Evolutionary conservation across 2,329 filamentous ascomycete genomes (phyloP).

Genomic region (Colletotrichum falcatum): DNA sequence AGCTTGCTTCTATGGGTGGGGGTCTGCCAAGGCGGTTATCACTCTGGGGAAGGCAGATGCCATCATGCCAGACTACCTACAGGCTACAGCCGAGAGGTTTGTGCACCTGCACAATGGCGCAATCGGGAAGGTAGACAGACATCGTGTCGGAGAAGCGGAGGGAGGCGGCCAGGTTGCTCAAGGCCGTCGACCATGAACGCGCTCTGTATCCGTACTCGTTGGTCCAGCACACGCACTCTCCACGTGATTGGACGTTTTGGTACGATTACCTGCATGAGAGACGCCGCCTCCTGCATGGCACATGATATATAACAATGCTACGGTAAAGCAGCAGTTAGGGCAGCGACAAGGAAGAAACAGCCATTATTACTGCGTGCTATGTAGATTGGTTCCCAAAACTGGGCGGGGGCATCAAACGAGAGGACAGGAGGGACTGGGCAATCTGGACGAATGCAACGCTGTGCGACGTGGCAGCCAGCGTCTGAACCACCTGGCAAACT

Average conservation of each 20-base stretch:
- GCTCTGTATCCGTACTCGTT: not conserved
- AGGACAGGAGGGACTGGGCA: not conserved
- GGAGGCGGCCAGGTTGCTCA: too few species aligned
- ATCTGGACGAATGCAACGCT: conserved; percentile 3
- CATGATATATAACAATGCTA: conserved; percentile 28
- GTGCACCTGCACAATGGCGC: conserved; percentile 1
- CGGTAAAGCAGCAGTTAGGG: conserved; percentile 7
- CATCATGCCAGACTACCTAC: not conserved
- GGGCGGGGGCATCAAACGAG: not conserved
- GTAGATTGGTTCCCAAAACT: not conserved
- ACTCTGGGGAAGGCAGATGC: conserved; percentile 15
- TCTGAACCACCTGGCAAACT: conserved; percentile 25
- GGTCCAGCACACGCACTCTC: not conserved
- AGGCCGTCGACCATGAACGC: not conserved
- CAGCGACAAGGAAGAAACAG: not conserved
- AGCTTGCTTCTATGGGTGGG: conserved; percentile 2
- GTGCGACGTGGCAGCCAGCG: conserved; percentile 30
- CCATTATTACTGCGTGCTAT: too few species aligned
- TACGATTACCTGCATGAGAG: conserved; percentile 34
- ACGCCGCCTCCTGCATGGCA: conserved; percentile 37
- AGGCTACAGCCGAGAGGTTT: not conserved
- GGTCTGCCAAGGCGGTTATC: conserved; percentile 19
- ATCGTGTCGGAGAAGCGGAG: too few species aligned
- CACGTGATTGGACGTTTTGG: not conserved
- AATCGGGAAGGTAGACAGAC: not conserved